Evolutionary conservation across 768 basidiomycete species (phyloP).

Genomic region (Suillus bovinus): DNA sequence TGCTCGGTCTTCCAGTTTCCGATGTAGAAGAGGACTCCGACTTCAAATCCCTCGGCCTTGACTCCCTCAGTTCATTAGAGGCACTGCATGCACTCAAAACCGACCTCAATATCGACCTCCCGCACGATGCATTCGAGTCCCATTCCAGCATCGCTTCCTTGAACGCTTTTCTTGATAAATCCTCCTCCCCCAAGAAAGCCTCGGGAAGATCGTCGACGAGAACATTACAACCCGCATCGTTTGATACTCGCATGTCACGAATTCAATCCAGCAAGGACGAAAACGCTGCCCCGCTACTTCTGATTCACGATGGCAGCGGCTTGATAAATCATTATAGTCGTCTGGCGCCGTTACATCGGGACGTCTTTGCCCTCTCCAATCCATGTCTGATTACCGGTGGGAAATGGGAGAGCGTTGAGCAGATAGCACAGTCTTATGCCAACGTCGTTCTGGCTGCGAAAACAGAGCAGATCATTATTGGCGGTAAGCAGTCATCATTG

Average conservation of each 20-base stretch:
- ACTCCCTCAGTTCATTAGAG: conserved; percentile 68
- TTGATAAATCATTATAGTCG: conserved; percentile 51
- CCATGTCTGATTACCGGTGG: conserved; percentile 46
- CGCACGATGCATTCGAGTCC: conserved; percentile 42
- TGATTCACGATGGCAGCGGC: conserved; percentile 78
- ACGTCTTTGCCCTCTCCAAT: conserved; percentile 63
- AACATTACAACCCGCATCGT: background rate
- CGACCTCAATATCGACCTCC: conserved; percentile 43
- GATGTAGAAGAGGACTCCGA: conserved; percentile 46
- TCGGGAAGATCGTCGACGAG: background rate
- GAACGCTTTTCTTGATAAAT: conserved; percentile 15
- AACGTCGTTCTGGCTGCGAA: conserved; percentile 5
- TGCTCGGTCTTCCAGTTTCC: conserved; percentile 34
- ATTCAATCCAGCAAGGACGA: conserved; percentile 37
- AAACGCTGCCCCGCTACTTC: conserved; percentile 47
- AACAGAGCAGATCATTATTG: background rate
- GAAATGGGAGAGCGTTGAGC: conserved; percentile 47
- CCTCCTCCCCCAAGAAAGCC: background rate
- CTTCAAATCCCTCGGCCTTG: conserved; percentile 55
- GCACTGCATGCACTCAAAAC: conserved; percentile 47
- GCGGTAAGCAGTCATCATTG: conserved; percentile 20
- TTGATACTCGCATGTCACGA: conserved; percentile 1
- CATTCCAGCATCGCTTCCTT: conserved; percentile 38
- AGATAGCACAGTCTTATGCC: conserved; percentile 58
- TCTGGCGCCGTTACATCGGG: conserved; percentile 46